These are phyloP conservation scores for Schizosaccharomyces lindneri DNA, from an alignment of 805 yeast species.

Conservation along the genomic window DNA sequence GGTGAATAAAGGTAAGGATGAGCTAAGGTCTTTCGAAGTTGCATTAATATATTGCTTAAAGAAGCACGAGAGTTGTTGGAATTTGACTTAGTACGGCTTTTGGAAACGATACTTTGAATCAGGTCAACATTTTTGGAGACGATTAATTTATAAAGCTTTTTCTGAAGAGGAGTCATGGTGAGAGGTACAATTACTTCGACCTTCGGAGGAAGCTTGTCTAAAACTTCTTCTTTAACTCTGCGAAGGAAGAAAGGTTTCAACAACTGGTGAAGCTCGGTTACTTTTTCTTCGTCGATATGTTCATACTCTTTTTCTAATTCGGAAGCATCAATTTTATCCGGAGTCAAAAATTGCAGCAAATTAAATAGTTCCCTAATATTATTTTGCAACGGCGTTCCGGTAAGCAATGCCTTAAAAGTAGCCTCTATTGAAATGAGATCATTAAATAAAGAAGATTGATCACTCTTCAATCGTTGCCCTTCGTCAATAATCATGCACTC, in stretches of 20 bases:
- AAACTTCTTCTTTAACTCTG: constrained; percentile 56
- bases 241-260: constrained; percentile 49
- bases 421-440: constrained; percentile 28
- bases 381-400: constrained; percentile 89
- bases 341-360: constrained; percentile 52
- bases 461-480: constrained; percentile 72
- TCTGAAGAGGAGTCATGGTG: constrained; percentile 36
- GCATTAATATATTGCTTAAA: constrained; percentile 50
- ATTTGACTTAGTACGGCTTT: constrained; percentile 19
- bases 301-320: constrained; percentile 70
- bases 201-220: constrained; percentile 54
- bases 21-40: constrained; percentile 62
- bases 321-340: constrained; percentile 61
- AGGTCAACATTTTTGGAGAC: constrained; percentile 42
- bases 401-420: constrained; percentile 50
- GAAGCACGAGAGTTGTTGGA: constrained; percentile 29
- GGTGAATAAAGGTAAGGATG: constrained; percentile 73
- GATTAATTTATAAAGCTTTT: constrained; percentile 27
- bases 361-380: constrained; percentile 78
- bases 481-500: constrained; percentile 73
- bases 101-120: constrained; percentile 24
- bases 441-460: constrained; percentile 4
- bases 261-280: constrained; percentile 62
- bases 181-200: constrained; percentile 64
- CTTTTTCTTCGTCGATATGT: constrained; percentile 34